A percentile compares a stretch with the other conserved stretches of the same genome.
Evolutionary conservation across 495 filamentous ascomycete genomes (phyloP).

Genomic region (Penicillium samsonianum): DNA sequence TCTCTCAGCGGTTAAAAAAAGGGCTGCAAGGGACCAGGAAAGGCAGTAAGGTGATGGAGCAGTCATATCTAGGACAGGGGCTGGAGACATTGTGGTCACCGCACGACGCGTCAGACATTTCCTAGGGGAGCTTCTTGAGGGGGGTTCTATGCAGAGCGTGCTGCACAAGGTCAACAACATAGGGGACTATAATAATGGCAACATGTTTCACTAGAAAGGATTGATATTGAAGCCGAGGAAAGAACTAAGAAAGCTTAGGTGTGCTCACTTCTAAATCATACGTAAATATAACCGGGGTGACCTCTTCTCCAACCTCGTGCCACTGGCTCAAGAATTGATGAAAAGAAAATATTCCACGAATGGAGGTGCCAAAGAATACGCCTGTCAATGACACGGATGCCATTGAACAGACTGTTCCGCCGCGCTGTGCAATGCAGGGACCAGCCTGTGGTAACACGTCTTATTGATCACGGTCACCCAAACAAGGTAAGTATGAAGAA

Average conservation of each 20-base stretch:
- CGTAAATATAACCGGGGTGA: no score
- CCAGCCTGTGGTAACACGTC: constrained; percentile 58
- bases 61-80: not conserved
- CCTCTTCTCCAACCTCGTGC: constrained; percentile 57
- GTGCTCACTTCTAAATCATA: no score
- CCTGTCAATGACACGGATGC: constrained; percentile 70
- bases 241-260: no score
- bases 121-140: no score
- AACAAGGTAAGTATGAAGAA: constrained; percentile 79
- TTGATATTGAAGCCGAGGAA: no score
- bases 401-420: constrained; percentile 65
- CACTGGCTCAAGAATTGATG: constrained; percentile 51
- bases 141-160: no score
- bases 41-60: not conserved
- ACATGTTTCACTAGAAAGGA: no score
- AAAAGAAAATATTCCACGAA: constrained; percentile 52
- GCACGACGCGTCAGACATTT: no score
- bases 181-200: no score
- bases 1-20: not conserved
- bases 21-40: not conserved
- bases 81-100: not conserved
- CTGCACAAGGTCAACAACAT: no score
- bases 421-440: constrained; percentile 79
- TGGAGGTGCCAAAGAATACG: constrained; percentile 71
- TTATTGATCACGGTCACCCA: constrained; percentile 63